Evolutionary conservation across 441 rosid genomes (phyloP).

Genomic region (Pelargonium citronellum): DNA sequence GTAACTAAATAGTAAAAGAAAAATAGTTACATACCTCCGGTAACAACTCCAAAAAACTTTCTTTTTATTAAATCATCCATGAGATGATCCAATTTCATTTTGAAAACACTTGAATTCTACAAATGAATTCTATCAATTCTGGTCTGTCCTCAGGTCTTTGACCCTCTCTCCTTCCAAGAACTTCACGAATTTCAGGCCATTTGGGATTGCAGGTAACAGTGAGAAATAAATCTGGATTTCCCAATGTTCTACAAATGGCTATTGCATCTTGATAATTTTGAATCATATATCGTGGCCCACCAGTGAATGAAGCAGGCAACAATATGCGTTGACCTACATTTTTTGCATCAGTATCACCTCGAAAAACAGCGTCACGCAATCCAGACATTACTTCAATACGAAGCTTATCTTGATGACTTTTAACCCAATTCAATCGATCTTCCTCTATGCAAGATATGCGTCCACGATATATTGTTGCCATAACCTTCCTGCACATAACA

Average conservation of each 20-base stretch:
- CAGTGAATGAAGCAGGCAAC: neutral
- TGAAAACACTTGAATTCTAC: neutral
- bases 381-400: neutral
- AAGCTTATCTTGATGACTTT: neutral
- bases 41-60: neutral
- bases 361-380: conserved; percentile 2
- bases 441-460: neutral
- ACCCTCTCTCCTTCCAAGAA: neutral
- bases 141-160: neutral
- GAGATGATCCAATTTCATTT: neutral
- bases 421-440: neutral
- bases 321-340: neutral
- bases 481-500: neutral
- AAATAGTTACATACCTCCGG: neutral
- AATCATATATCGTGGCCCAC: conserved; percentile 4
- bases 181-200: conserved; percentile 6
- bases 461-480: conserved; percentile 1
- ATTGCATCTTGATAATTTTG: conserved; percentile 17
- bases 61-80: neutral
- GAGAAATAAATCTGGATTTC: conserved; percentile 1
- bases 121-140: neutral
- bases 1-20: neutral
- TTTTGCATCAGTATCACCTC: conserved; percentile 7
- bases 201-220: conserved; percentile 6
- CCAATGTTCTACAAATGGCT: neutral